phyloP scores from a whole-genome alignment of 2,329 filamentous ascomycete species.

The Phialophora expanda region DNA sequence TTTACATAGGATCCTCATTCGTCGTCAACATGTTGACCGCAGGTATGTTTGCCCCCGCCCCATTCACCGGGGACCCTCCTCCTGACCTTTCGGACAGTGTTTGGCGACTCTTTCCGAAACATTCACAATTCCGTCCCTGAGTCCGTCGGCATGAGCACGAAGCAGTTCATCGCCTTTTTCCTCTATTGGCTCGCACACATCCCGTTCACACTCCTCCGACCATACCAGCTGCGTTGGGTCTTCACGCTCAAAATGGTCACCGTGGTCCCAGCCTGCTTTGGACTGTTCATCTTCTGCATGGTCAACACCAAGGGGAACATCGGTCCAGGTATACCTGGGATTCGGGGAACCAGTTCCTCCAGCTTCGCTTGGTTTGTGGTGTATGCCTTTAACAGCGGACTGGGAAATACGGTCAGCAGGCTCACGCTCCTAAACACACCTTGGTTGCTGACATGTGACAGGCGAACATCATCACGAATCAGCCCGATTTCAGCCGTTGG shows the following conservation, averaged over 20 bases:
- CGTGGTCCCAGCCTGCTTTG: constrained; percentile 47
- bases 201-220: constrained; percentile 48
- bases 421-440: constrained; percentile 47
- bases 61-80: no score
- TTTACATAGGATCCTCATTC: constrained; percentile 36
- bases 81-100: constrained; percentile 39
- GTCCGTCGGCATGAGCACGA: constrained; percentile 45
- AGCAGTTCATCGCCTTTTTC: constrained; percentile 47
- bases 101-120: constrained; percentile 44
- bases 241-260: constrained; percentile 54
- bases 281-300: constrained; percentile 47
- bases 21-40: no score
- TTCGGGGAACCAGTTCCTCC: neutral
- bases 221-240: constrained; percentile 53
- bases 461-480: neutral
- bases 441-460: no score
- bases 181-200: constrained; percentile 50
- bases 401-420: constrained; percentile 30
- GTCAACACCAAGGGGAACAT: constrained; percentile 45
- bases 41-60: no score
- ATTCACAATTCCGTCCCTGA: constrained; percentile 45
- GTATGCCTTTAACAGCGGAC: constrained; percentile 37
- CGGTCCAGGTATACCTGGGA: no score
- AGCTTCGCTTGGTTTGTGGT: constrained; percentile 47
- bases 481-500: constrained; percentile 13